These are phyloP conservation scores for Climacium dendroides DNA, from an alignment of 225 moss, liverwort and hornwort genomes.

Conservation along the genomic window DNA sequence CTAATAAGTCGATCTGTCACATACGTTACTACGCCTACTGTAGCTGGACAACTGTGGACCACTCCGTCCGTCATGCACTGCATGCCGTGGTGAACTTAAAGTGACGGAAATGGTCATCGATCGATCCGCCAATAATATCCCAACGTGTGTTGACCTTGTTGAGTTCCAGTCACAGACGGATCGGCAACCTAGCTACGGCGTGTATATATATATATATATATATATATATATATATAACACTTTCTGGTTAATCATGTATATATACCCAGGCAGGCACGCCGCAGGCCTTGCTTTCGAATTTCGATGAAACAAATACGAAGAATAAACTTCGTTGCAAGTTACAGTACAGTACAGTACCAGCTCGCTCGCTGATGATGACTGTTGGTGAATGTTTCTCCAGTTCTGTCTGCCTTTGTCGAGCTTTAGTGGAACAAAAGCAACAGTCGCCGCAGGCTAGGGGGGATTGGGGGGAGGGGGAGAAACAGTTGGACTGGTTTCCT, in stretches of 20 bases:
- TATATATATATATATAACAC: no score
- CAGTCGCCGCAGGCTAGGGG: background rate
- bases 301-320: background rate
- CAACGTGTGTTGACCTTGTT: background rate
- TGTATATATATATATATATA: no score
- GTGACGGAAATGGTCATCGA: background rate
- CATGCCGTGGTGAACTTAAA: no score
- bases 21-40: no score
- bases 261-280: no score
- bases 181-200: no score
- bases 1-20: no score
- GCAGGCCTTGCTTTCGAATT: background rate
- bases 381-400: background rate
- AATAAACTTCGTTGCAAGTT: background rate
- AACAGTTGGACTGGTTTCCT: conserved; percentile 16
- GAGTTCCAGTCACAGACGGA: background rate
- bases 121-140: background rate
- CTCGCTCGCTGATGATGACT: background rate
- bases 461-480: background rate
- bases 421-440: background rate
- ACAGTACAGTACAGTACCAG: background rate
- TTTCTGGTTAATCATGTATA: no score
- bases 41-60: no score
- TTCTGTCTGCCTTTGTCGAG: background rate
- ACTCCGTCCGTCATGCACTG: no score